Evolutionary conservation across 176 grass and related monocot genomes (phyloP), one percentile per base, ranked within the genome.

Genomic region (Avena eriantha): DNA sequence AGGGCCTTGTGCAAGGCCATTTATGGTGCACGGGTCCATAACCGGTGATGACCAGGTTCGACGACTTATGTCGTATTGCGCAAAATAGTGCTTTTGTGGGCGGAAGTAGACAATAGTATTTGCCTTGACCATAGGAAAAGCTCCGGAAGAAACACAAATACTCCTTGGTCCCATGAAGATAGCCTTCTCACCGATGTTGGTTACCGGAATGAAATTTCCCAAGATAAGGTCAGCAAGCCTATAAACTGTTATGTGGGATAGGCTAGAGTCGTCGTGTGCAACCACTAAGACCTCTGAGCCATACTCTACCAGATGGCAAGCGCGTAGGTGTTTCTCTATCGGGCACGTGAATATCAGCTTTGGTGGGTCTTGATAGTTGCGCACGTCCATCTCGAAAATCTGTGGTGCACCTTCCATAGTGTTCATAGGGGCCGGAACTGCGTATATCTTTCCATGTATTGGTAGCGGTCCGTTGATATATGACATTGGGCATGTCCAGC

Each of bases 141-240:
- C 61, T 24, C 23, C 7, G 13, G 24, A 29, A 31, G 24, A 29
- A 46, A 46, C 69, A 12, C 69, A 45, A 1, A 46, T n/a, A 11
- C 39, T 46, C 69, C 39, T 72, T 23, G 10, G 19, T 7, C 69
- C 69, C 18, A n/a, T n/a, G 69, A 72, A 46, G 19, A 86, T 45
- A 41, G 41, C 8, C 33, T 73, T 72, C 8, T 18, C 85, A 18
- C 77, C 19, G 18, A 86, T 86, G 77, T 45, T 18, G 7, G 69
- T 48, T 5, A 46, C 2, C 14, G 85, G 53, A 26, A 57, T 49
- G 79, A 86, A 80, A 19, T 26, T 72, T 72, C 70, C 23, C 53
- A 49, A 43, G 35, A 72, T 12, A 59, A 86, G 76, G 76, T 72
- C 66, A 14, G 66, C 8, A 6, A 80, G 76, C 17, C 68, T 86